Base-by-base conservation (phyloP, 2,329 filamentous ascomycete species). In the Penicillium sp. region DNA sequence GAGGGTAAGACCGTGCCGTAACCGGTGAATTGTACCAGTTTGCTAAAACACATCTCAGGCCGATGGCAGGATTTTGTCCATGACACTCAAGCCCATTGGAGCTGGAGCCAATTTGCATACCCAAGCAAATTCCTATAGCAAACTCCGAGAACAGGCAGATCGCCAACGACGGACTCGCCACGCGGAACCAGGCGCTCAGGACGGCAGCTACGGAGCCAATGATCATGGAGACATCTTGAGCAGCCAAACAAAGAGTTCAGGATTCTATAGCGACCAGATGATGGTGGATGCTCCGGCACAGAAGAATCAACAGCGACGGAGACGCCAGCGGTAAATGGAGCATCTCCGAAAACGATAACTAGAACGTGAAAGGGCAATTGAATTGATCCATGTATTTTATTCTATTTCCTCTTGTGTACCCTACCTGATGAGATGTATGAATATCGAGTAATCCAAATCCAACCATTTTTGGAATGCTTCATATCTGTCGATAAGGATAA, bases 1-100 rank as follows among this genome's bases (percentile, higher is more conserved):
- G 64, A 83, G 80, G 76, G 82, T 84, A 63, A 47, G 36, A 39
- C 73, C 31, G 15, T 29, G 15, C 4, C 6, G 21, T 18, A 28
- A 12, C 6, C 24, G 12, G 8, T n/a, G 6, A 6, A 28, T 41
- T 3, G 39, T 15, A 13, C 16, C 2, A 6, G 41, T 13, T 23
- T 54, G 51, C 64, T 67, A 54, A 68, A 49, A 51, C 8, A 53
- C 8, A 59, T 60, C 61, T 31, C 39, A 79, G 81, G 84, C 84
- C 26, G 84, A 87, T 63, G 84, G 83, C 29, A 76, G 81, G 51
- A 65, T 82, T 2, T 72, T 86, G 34, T 80, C 83, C 52, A 77
- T 86, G 48, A 81, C 79, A 55, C 69, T 83, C 58, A 81, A 81
- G 45, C 58, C 64, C n/a, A 23, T 51, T 13, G 60, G 60, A 3